Evolutionary conservation across 257 asterid genomes (phyloP), one percentile per base, ranked within the genome.

Genomic region (Solanum peruvianum): DNA sequence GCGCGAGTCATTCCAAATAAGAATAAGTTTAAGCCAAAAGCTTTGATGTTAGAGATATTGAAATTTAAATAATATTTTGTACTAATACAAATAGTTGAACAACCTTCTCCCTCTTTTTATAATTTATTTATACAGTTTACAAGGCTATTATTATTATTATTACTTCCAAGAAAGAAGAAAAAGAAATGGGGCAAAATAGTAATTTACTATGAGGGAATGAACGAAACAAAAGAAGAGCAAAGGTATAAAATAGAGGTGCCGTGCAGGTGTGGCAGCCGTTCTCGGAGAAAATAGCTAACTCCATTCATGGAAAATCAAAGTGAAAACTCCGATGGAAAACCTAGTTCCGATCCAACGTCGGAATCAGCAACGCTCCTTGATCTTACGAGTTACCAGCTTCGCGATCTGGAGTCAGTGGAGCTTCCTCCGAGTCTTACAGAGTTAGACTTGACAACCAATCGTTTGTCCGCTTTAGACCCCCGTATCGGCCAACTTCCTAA

Each of bases 361-460:
- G 93, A 69, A 69, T 78, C 92, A 27, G 78, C 87, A 21, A 83
- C 83, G 5, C 39, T 91, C 52, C 91, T 97, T 42, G 99, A 97
- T 92, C 98, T 97, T 69, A 91, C 97, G 76, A 92, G 99, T 91
- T 94, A 88, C 89, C 99, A 97, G 93, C 96, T 97, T 56, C 99
- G 90, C 87, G 98, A 95, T 92, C 97, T 96, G 82, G 96, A 88
- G 62, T 92, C 97, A 47, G 93, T 97, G 80, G 98, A 94, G 85
- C 91, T 97, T 72, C 96, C 95, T 14, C 88, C 92, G 82, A 86
- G 85, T 89, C 95, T 96, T 60, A 85, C 89, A 82, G 99, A 96
- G 90, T 87, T 97, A 49, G 99, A 97, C 94, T 91, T 97, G n/a
- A 97, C 98, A 82, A 96, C 98, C 6, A 97, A 96, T 85, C 97